Conservation (phyloP, 2,329 filamentous ascomycete genomes). For the Pestalotiopsis fici region DNA sequence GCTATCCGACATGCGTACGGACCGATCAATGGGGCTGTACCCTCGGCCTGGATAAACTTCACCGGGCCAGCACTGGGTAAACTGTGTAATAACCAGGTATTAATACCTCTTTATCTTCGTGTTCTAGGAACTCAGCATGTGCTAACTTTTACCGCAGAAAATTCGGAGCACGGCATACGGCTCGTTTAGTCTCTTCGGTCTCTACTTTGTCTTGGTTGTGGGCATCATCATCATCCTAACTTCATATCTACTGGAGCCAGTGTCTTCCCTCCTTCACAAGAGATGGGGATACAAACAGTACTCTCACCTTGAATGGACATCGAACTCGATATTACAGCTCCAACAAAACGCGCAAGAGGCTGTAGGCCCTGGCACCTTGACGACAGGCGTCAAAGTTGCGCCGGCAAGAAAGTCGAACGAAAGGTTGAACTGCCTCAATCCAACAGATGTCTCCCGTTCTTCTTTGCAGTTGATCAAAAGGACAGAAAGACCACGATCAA, state of each 20-base stretch:
- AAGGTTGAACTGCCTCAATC: background rate
- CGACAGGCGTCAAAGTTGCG: constrained; percentile 4
- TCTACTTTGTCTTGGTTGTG: constrained; percentile 20
- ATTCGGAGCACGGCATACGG: constrained; percentile 19
- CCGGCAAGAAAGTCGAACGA: constrained; percentile 3
- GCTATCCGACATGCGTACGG: background rate
- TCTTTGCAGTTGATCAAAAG: background rate
- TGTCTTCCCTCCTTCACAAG: constrained; percentile 13
- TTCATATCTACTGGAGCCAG: constrained; percentile 17
- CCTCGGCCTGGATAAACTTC: background rate
- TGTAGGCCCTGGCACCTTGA: constrained; percentile 14
- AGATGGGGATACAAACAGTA: constrained; percentile 15
- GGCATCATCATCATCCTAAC: constrained; percentile 17
- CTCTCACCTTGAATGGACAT: constrained; percentile 22
- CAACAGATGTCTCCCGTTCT: background rate
- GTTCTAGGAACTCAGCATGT: background rate
- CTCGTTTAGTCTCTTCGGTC: constrained; percentile 28
- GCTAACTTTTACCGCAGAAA: constrained; percentile 18
- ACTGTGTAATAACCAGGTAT: background rate
- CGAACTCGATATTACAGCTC: constrained; percentile 23
- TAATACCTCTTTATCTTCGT: background rate
- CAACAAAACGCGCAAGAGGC: constrained; percentile 27
- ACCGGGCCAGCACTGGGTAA: background rate
- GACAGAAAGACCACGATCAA: background rate
- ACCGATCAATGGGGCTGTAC: background rate